Base-by-base conservation (phyloP, 768 basidiomycete genomes). In the Trametes cubensis region DNA sequence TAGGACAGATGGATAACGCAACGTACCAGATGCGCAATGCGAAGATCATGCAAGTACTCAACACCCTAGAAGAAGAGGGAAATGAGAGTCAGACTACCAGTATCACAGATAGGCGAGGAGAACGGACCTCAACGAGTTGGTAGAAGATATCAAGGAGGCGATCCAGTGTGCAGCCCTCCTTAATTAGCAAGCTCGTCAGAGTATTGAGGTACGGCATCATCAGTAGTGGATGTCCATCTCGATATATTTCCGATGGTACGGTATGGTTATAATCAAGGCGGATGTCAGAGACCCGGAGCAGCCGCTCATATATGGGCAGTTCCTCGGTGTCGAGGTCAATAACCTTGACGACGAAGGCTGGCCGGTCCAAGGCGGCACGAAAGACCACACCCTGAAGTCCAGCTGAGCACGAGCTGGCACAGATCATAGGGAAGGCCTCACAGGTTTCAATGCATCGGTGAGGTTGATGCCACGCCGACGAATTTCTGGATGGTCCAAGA, bases 201-300 rank as follows among this genome's bases (percentile, higher is more conserved):
- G 34, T 6, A 34, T 7, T 18, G 21, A 54, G 23, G 39, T 17
- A 42, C 10, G 57, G 57, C 57, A 58, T 58, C n/a, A 58, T 41
- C 0, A 58, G 18, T 8, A 58, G 10, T 2, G 57, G 57, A 26
- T 58, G 40, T 10, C 34, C 57, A 2, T 11, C 5, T 20, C 20
- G 40, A 2, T 23, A 21, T 6, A 50, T 28, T 20, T 50, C 48
- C 17, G 23, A 41, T 14, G 57, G 57, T 2, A 58, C 4, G 5
- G 48, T 58, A 26, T 50, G 57, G 40, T 58, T 50, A 1, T 5
- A 3, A 17, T 40, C 26, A 10, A 8, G 1, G 23, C n/a, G 13
- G n/a, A 14, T 17, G 3, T 25, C 25, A 3, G 15, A 6, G 28
- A n/a, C n/a, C n/a, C n/a, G n/a, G 10, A 45, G 20, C n/a, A 58